phyloP scores from a whole-genome alignment of 2,329 filamentous ascomycete species.

The Ophiocordyceps australis region DNA sequence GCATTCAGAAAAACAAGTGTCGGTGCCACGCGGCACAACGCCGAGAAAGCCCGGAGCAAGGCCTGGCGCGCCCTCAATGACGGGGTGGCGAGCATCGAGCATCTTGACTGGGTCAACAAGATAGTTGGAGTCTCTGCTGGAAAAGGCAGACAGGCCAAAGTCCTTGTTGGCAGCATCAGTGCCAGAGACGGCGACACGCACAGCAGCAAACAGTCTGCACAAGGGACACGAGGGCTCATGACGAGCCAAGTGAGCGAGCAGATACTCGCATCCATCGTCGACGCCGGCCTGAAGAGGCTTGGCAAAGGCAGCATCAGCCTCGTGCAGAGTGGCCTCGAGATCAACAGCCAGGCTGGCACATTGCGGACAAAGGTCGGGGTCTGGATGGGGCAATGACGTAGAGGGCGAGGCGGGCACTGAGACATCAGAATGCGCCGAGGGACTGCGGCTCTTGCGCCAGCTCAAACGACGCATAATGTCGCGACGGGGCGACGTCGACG shows the following conservation, averaged over 20 bases:
- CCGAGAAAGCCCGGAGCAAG: conserved; percentile 14
- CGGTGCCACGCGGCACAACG: no score
- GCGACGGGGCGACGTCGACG: conserved; percentile 9
- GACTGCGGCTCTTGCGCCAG: conserved; percentile 16
- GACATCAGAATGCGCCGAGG: conserved; percentile 14
- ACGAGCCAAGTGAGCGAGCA: conserved; percentile 9
- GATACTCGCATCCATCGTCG: conserved; percentile 12
- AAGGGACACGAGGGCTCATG: conserved; percentile 15
- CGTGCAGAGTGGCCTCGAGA: conserved; percentile 13
- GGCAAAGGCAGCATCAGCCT: conserved; percentile 11
- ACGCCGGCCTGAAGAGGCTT: conserved; percentile 10
- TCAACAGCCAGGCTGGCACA: conserved; percentile 15
- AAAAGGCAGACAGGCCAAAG: conserved; percentile 13
- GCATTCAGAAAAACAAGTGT: conserved; percentile 12
- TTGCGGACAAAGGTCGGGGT: conserved; percentile 11
- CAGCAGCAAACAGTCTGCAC: conserved; percentile 14
- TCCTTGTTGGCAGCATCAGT: no score
- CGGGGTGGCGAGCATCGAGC: conserved; percentile 12
- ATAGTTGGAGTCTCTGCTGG: conserved; percentile 15
- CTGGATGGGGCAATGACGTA: conserved; percentile 8
- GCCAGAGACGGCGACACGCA: conserved; percentile 13
- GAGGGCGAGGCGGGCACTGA: conserved; percentile 3
- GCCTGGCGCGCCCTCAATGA: conserved; percentile 10
- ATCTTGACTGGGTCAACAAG: conserved; percentile 12
- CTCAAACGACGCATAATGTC: conserved; percentile 17